Evolutionary conservation across 306 rosid species (phyloP), one percentile per base, ranked within the genome.

Genomic region (Quercus rubra): DNA sequence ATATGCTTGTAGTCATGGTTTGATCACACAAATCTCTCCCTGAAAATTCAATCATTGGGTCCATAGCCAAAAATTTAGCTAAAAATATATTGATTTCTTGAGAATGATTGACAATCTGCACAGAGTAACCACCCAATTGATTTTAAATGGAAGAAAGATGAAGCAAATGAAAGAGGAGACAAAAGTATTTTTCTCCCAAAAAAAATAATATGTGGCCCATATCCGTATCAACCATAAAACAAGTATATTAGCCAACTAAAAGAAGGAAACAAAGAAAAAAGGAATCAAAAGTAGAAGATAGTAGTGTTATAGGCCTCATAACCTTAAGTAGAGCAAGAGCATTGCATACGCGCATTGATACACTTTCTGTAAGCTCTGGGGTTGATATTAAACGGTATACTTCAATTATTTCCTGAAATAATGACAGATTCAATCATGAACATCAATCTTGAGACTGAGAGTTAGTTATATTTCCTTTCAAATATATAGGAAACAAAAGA

Each of bases 261-360:
- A 27, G 14, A 28, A 33, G 10, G 8, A 15, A 17, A 11, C 4
- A 25, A 23, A 5, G 5, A 41, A 67, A 4, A 12, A 72, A 14
- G 38, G 12, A 31, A 31, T 52, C 6, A n/a, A 55, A 10, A 74
- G 68, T 20, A 25, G 25, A 57, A 74, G 43, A 57, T 31, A 27
- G 68, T 31, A 20, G 59, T n/a, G 59, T 12, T 31, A 15, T 43
- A 35, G 71, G 61, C 46, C 46, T 6, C 30, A 14, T 35, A 38
- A 88, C 91, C 91, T 88, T 77, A 81, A 85, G 70, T 25, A 88
- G 68, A 17, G 79, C 85, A 58, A 85, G 80, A 21, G 74, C 85
- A 81, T 85, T 28, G 80, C 89, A 83, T 12, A 57, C 84, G 28
- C 85, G 74, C 23, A 14, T 81, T 62, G 86, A 69, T 30, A 3